phyloP scores from a whole-genome alignment of 2,329 filamentous ascomycete genomes.

The Zopfia rhizophila region DNA sequence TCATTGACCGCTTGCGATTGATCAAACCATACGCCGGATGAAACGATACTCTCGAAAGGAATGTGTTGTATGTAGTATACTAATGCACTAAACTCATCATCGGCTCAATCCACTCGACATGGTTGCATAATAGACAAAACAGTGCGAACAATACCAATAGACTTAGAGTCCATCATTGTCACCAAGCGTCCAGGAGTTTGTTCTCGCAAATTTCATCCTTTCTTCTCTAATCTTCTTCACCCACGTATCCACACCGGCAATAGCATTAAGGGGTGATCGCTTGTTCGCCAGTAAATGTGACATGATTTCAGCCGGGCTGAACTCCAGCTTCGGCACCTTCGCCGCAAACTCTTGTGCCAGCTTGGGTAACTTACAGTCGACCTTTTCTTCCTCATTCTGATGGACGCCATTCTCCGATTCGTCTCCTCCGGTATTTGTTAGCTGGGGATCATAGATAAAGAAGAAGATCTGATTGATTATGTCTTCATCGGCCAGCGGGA shows the following conservation, averaged over 20 bases:
- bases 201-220: conserved; percentile 23
- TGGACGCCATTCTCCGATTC: conserved; percentile 5
- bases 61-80: too few species aligned
- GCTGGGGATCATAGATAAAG: conserved; percentile 20
- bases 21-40: too few species aligned
- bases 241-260: conserved; percentile 23
- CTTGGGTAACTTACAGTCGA: conserved; percentile 20
- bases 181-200: conserved; percentile 5
- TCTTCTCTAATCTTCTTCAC: conserved; percentile 23
- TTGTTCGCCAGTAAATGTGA: conserved; percentile 27
- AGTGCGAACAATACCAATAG: too few species aligned
- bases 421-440: conserved; percentile 4
- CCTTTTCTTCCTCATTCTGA: too few species aligned
- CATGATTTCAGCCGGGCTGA: conserved; percentile 28
- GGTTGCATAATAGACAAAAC: too few species aligned
- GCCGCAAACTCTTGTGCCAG: conserved; percentile 26
- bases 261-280: conserved; percentile 21
- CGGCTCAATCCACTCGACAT: too few species aligned
- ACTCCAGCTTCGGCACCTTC: conserved; percentile 23
- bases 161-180: neutral
- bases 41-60: too few species aligned
- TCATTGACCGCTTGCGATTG: too few species aligned
- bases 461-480: conserved; percentile 24
- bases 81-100: too few species aligned
- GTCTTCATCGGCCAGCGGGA: conserved; percentile 82